Base-by-base conservation (phyloP, 2,329 filamentous ascomycete genomes). In the Verticillium tricorpus region DNA sequence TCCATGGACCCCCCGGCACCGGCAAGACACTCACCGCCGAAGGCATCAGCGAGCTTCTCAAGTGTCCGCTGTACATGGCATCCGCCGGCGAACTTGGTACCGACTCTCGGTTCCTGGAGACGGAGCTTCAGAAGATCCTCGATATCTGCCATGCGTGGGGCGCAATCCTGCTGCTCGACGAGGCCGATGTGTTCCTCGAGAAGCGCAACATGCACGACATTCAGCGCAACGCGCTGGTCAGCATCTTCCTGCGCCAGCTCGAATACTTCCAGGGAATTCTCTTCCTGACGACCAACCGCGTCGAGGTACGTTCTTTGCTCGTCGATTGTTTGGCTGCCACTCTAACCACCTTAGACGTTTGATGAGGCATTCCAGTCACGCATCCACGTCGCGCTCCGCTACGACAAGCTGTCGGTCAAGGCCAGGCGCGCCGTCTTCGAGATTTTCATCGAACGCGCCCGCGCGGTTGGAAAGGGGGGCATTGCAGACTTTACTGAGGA, bases 111-210 rank as follows among this genome's bases (percentile, higher is more conserved):
- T 82, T 82, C 14, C 81, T 93, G 0, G 90, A 92, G 71, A 77
- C 77, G 7, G 86, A 87, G 68, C 80, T 92, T 9, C 90, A 93
- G 71, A 91, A 91, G 73, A 93, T 96, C 58, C 83, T 93, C 64
- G 87, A 91, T 69, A 90, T 96, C 56, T 92, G 91, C 50, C 91
- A 94, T 69, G 86, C 87, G 0, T 96, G 92, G 92, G 90, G 91
- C 19, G 92, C 92, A 0, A 90, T 97, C 7, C 79, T 96, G 0
- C 83, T 96, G 2, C 85, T 97, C 1, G 93, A 96, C 69, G 93
- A 96, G 76, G 92, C 90, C 1, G 91, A 94, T 68, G 89, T 93
- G 4, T 93, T 93, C 77, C 79, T 96, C 9, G 91, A 95, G 78
- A 90, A 91, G 73, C 87, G 92, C 1, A 90, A 91, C 56, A 88